These are phyloP conservation scores for Orbilia brochopaga DNA, from an alignment of 2,329 filamentous ascomycete species.

Conservation along the genomic window DNA sequence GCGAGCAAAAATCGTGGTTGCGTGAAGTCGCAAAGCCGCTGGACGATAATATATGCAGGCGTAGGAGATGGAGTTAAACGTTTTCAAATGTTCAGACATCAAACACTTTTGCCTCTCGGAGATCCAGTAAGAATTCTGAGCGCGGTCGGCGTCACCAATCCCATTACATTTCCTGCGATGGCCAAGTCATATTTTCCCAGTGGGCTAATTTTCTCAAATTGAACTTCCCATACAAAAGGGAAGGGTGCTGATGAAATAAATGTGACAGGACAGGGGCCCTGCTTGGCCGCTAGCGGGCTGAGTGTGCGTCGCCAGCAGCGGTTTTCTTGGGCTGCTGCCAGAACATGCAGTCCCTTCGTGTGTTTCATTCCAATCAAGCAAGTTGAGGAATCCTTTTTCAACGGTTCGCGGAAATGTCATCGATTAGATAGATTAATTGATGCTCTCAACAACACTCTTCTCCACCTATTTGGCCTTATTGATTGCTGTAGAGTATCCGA, in stretches of 20 bases:
- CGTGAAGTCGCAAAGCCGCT: slow-evolving; percentile 5
- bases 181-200: neutral
- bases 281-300: slow-evolving; percentile 30
- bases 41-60: no score
- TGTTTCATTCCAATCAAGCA: slow-evolving; percentile 50
- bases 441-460: neutral
- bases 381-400: slow-evolving; percentile 12
- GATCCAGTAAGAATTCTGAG: neutral
- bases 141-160: no score
- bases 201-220: slow-evolving; percentile 4
- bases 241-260: slow-evolving; percentile 30
- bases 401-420: slow-evolving; percentile 28
- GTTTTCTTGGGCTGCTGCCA: slow-evolving; percentile 23
- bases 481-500: no score
- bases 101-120: neutral
- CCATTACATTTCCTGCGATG: no score
- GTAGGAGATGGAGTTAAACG: no score
- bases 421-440: neutral
- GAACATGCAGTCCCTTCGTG: slow-evolving; percentile 42
- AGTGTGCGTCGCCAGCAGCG: slow-evolving; percentile 29
- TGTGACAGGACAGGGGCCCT: slow-evolving; percentile 45
- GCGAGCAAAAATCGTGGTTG: slow-evolving; percentile 4
- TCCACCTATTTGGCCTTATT: neutral
- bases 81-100: neutral
- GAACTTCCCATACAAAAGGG: slow-evolving; percentile 1